phyloP scores from a whole-genome alignment of 192 early-diverging fungal genomes.

The Gonapodya prolifera region DNA sequence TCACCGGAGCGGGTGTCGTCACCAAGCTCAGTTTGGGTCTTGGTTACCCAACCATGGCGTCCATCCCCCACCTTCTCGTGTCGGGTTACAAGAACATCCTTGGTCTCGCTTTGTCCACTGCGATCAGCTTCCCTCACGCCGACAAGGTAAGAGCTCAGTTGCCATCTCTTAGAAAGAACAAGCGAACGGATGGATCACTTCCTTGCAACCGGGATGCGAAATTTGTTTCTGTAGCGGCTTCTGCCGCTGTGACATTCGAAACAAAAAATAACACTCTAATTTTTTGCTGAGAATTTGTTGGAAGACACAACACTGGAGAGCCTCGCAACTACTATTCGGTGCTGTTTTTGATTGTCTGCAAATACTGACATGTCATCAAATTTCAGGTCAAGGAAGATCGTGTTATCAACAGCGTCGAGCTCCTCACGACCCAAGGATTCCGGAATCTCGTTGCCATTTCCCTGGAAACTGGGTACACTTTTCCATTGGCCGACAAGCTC shows the following conservation, averaged over 20 bases:
- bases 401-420: neutral
- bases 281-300: conserved; percentile 51
- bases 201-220: neutral
- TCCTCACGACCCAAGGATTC: neutral
- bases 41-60: conserved; percentile 65
- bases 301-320: neutral
- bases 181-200: no score
- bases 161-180: no score
- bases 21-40: conserved; percentile 71
- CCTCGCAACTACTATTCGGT: conserved; percentile 1
- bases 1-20: conserved; percentile 57
- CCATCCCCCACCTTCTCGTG: conserved; percentile 86
- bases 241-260: neutral
- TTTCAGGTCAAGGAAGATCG: conserved; percentile 4
- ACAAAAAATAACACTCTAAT: conserved; percentile 54
- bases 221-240: conserved; percentile 6
- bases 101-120: neutral
- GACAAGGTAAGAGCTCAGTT: neutral
- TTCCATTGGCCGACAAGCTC: conserved; percentile 29
- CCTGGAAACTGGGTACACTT: conserved; percentile 8
- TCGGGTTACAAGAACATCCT: conserved; percentile 66
- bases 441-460: conserved; percentile 10
- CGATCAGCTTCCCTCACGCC: neutral
- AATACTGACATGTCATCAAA: conserved; percentile 2
- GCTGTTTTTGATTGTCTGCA: conserved; percentile 3